phyloP scores from a whole-genome alignment of 129 eudicot genomes.

The Logfia minima region DNA sequence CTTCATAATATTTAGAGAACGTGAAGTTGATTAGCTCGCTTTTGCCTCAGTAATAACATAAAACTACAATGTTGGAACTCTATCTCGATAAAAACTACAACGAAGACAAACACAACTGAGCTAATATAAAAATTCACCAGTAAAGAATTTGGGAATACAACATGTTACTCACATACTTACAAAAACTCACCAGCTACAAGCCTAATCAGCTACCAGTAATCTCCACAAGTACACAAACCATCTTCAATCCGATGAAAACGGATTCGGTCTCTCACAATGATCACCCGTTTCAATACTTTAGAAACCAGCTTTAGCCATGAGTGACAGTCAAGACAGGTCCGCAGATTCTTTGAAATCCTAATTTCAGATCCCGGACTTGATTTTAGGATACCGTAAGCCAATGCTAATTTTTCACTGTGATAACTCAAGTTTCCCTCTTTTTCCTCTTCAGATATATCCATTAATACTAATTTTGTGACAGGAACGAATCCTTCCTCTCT shows the following conservation, averaged over 20 bases:
- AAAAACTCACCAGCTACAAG: constrained; percentile 1
- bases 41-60: background rate
- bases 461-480: constrained; percentile 61
- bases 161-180: background rate
- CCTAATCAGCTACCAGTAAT: constrained; percentile 65
- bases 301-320: constrained; percentile 73
- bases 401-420: constrained; percentile 84
- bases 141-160: background rate
- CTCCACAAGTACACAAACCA: constrained; percentile 37
- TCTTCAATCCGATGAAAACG: constrained; percentile 66
- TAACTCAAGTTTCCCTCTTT: constrained; percentile 72
- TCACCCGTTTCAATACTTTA: constrained; percentile 60
- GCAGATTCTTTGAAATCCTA: constrained; percentile 63
- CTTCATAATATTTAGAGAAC: background rate
- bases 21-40: background rate
- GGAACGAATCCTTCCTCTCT: constrained; percentile 54
- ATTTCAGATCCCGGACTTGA: constrained; percentile 73
- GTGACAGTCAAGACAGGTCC: constrained; percentile 89
- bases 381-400: constrained; percentile 62
- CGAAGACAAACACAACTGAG: background rate
- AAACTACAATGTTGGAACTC: background rate
- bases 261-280: constrained; percentile 72
- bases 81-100: background rate
- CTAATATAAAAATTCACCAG: background rate
- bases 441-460: constrained; percentile 91